Evolutionary conservation across 331 rosid species (phyloP).

Genomic region (Pyracantha coccinea): DNA sequence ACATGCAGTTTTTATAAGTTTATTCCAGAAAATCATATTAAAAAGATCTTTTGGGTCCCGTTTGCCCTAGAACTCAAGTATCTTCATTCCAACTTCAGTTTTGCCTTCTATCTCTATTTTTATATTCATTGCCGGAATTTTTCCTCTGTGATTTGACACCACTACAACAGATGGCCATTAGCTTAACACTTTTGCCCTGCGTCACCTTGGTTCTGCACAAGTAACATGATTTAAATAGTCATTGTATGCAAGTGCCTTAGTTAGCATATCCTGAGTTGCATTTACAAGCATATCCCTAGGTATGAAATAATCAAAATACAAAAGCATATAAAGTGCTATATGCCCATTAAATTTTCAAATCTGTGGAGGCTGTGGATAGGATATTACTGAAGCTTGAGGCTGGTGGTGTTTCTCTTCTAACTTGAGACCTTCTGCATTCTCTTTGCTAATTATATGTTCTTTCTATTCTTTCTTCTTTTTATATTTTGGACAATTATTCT

Average conservation of each 20-base stretch:
- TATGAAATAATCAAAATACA: neutral
- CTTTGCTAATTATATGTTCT: neutral
- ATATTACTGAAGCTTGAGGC: neutral
- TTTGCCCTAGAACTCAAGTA: neutral
- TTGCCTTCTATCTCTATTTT: neutral
- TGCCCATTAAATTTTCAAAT: neutral
- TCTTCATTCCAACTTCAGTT: neutral
- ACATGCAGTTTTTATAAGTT: neutral
- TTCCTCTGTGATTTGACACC: neutral
- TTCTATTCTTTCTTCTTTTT: neutral
- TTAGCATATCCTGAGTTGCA: neutral
- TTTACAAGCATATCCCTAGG: neutral
- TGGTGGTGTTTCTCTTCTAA: neutral
- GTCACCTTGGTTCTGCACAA: neutral
- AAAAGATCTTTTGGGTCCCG: neutral
- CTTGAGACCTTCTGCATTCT: neutral
- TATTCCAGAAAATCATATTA: neutral
- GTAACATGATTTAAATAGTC: neutral
- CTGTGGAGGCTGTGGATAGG: neutral
- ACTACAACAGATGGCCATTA: neutral
- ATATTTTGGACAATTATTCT: neutral
- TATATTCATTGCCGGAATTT: neutral
- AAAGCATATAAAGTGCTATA: neutral
- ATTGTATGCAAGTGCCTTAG: neutral
- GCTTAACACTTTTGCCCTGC: neutral